Base-by-base conservation (phyloP, 208 protist species). In the Trypanosoma boissoni region DNA sequence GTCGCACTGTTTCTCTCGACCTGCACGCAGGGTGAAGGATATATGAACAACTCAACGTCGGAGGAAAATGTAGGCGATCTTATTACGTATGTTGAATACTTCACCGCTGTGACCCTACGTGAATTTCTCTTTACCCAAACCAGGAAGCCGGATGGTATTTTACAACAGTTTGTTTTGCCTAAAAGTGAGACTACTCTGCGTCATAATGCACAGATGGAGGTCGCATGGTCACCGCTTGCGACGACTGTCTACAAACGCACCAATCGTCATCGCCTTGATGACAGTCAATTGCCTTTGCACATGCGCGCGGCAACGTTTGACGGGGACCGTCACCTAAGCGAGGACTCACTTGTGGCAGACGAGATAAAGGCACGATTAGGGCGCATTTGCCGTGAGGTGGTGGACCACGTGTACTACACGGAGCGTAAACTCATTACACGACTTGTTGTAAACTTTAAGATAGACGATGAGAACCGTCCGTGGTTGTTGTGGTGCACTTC, bases 111-210 rank as follows among this genome's bases (percentile, higher is more conserved):
- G 16, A 64, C 69, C 16, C 80, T 97, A 29, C 72, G 78, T 46
- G 61, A 74, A 34, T 97, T 97, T 65, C 71, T 97, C 2, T 91
- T 91, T 68, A 64, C 78, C 28, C 79, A 83, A 39, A 68, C 73
- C 14, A 73, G 80, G 48, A 91, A 93, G 55, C 87, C 87, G 1
- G 86, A 97, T 51, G 91, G 91, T 14, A 86, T 94, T 45, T 74
- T 97, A 64, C 91, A 97, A 72, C 74, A 83, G 68, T 97, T 97
- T 62, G 76, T 97, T 24, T 20, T 88, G 3, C 91, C 91, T 32
- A 95, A 94, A 58, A 81, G 88, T 8, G 74, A 88, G 28, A 79
- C 74, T 21, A 79, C 68, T 3, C 82, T 72, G 42, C 72, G 83
- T 24, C 70, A 60, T 64, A 94, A 94, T 70, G 67, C 78, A 7